Evolutionary conservation across 495 filamentous ascomycete genomes (phyloP).

Genomic region (Mycothermus thermophilus): DNA sequence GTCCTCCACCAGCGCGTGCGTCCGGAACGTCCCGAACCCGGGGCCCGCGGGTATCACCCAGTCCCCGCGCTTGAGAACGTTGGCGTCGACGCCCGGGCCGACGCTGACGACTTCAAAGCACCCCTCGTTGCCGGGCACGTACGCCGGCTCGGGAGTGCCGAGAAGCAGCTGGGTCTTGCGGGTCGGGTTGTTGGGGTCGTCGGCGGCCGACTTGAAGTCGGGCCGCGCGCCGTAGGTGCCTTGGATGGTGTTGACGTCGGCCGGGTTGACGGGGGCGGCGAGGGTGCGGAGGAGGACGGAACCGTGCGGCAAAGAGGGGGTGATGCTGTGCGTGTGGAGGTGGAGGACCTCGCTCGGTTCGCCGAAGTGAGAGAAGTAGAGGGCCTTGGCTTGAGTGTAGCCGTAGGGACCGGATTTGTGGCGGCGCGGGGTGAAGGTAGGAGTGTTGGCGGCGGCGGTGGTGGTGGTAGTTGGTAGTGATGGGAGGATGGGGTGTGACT

Average conservation of each 20-base stretch:
- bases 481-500: not conserved
- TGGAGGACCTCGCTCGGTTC: constrained; percentile 69
- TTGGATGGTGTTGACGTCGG: constrained; percentile 88
- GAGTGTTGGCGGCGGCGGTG: not conserved
- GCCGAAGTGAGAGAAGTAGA: constrained; percentile 75
- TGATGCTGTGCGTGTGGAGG: constrained; percentile 71
- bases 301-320: constrained; percentile 58
- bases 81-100: constrained; percentile 39
- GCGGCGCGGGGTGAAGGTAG: constrained; percentile 2
- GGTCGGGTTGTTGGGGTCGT: constrained; percentile 85
- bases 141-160: constrained; percentile 54
- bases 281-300: constrained; percentile 55
- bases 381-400: constrained; percentile 89
- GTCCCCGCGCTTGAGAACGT: constrained; percentile 46
- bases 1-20: constrained; percentile 60
- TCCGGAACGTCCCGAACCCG: constrained; percentile 83
- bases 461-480: not conserved
- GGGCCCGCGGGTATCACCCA: constrained; percentile 80
- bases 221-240: constrained; percentile 89
- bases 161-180: constrained; percentile 59
- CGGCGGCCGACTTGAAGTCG: constrained; percentile 54
- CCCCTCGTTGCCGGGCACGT: constrained; percentile 67
- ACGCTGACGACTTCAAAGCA: constrained; percentile 69
- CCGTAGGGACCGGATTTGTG: constrained; percentile 56
- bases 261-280: constrained; percentile 85